These are phyloP conservation scores for Cordyceps cicadae DNA, from an alignment of 2,329 filamentous ascomycete genomes.

Conservation along the genomic window DNA sequence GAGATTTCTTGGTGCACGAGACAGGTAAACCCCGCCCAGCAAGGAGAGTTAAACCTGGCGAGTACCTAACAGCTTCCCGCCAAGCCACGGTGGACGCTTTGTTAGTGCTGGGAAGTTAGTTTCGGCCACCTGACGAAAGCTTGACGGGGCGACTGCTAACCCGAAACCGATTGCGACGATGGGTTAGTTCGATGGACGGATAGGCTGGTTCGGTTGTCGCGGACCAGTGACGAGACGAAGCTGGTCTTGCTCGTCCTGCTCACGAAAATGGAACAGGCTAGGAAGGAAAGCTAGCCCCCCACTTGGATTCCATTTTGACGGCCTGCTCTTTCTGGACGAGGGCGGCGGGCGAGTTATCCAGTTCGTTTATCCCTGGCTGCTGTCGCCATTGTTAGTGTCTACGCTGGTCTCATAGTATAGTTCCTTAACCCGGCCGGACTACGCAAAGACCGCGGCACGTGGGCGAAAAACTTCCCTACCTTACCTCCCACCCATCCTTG, in stretches of 20 bases:
- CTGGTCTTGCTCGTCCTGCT: too few relatives aligned
- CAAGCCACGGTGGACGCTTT: not conserved
- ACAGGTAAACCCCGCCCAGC: not conserved
- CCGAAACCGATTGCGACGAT: not conserved
- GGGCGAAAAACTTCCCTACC: not conserved
- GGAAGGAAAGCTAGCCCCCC: not conserved
- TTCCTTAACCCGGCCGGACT: not conserved
- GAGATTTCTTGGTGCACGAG: not conserved
- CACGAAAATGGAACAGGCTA: not conserved
- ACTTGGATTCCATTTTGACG: not conserved
- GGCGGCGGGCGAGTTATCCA: not conserved
- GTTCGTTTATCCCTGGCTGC: not conserved
- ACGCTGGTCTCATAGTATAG: not conserved
- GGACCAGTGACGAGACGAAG: not conserved
- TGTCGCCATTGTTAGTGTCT: not conserved
- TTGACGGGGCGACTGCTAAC: conserved; percentile 7
- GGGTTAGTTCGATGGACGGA: not conserved
- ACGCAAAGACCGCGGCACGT: not conserved
- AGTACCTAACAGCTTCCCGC: not conserved
- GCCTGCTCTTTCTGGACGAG: not conserved
- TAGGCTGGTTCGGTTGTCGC: not conserved
- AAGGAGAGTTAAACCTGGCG: not conserved
- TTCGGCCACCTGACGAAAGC: not conserved
- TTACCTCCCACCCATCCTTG: not conserved
- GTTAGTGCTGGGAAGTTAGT: not conserved